Conservation (phyloP, 345 rosid genomes). For the Ceriops tagal region DNA sequence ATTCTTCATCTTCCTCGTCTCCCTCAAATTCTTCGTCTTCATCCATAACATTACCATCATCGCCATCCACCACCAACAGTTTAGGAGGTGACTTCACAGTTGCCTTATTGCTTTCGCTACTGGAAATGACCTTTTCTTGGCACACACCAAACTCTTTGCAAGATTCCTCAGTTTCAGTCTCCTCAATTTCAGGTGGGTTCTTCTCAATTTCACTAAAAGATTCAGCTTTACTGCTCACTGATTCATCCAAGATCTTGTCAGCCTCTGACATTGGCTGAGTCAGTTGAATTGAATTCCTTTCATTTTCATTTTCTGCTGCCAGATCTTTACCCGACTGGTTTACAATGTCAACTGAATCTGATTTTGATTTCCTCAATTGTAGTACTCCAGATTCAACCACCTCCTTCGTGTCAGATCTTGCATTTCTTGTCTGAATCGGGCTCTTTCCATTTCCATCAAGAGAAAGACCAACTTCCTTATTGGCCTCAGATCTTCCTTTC, state of each 20-base stretch:
- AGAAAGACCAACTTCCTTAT: slow-evolving; percentile 23
- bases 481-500: slow-evolving; percentile 44
- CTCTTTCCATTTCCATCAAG: slow-evolving; percentile 29
- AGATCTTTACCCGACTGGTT: slow-evolving; percentile 18
- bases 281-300: slow-evolving; percentile 14
- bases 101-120: slow-evolving; percentile 15
- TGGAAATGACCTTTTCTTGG: slow-evolving; percentile 44
- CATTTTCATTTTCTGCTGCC: slow-evolving; percentile 5
- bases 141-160: slow-evolving; percentile 52
- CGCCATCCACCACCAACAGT: neutral
- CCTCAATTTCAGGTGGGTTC: slow-evolving; percentile 26
- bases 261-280: slow-evolving; percentile 30
- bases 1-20: slow-evolving; percentile 33
- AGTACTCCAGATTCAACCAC: neutral
- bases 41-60: slow-evolving; percentile 17
- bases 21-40: slow-evolving; percentile 39
- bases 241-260: slow-evolving; percentile 22
- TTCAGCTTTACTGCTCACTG: neutral
- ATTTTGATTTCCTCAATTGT: slow-evolving; percentile 15
- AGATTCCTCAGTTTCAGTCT: slow-evolving; percentile 37
- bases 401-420: slow-evolving; percentile 33
- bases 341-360: slow-evolving; percentile 12
- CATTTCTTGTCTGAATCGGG: slow-evolving; percentile 30
- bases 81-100: slow-evolving; percentile 12
- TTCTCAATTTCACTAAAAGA: slow-evolving; percentile 27